These are phyloP conservation scores for Penicillium sp. DNA, from an alignment of 2,329 filamentous ascomycete species.

Conservation along the genomic window DNA sequence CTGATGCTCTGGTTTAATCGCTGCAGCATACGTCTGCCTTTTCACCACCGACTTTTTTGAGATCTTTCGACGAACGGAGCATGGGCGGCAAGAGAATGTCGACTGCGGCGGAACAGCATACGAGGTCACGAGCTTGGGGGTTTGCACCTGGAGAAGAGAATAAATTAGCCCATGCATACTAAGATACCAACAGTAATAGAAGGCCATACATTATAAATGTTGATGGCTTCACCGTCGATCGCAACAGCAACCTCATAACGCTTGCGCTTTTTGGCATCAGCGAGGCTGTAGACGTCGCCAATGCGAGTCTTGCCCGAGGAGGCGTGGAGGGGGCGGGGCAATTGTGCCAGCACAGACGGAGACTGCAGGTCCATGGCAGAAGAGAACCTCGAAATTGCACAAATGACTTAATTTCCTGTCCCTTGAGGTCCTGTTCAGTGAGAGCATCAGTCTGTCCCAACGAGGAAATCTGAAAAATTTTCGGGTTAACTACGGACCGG, in stretches of 20 bases:
- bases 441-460: constrained; percentile 18
- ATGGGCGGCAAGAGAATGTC: constrained; percentile 57
- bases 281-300: constrained; percentile 54
- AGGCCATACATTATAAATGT: constrained; percentile 58
- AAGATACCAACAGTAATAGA: not conserved
- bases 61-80: constrained; percentile 56
- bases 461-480: constrained; percentile 38
- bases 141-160: constrained; percentile 52
- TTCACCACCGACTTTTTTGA: constrained; percentile 44
- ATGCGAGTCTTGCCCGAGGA: constrained; percentile 43
- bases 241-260: constrained; percentile 61
- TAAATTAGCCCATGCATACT: constrained; percentile 4
- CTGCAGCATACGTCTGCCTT: constrained; percentile 58
- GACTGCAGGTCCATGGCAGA: constrained; percentile 44
- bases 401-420: constrained; percentile 7
- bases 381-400: constrained; percentile 4
- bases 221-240: constrained; percentile 61
- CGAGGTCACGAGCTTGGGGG: constrained; percentile 59
- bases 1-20: constrained; percentile 50
- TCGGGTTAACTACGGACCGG: constrained; percentile 33
- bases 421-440: constrained; percentile 19
- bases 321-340: constrained; percentile 45
- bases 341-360: constrained; percentile 46
- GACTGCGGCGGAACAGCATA: constrained; percentile 63
- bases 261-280: constrained; percentile 59